Conservation (phyloP, 2,329 filamentous ascomycete genomes). For the Chaetoscypha palmicola region DNA sequence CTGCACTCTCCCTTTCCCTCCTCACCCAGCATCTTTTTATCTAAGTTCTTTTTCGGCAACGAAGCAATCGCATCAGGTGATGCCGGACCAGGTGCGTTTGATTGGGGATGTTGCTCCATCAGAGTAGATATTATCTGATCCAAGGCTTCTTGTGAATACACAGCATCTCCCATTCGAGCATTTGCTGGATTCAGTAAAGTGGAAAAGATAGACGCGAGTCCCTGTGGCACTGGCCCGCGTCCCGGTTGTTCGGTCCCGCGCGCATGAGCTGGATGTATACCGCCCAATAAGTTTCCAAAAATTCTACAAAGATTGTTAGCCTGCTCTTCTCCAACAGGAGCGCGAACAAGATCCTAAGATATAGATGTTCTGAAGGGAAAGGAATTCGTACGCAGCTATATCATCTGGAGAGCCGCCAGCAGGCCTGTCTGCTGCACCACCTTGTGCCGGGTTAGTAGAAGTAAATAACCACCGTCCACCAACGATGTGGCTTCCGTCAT, state of each 20-base stretch:
- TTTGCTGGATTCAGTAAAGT: constrained; percentile 46
- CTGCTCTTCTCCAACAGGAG: too few relatives aligned
- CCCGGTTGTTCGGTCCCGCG: constrained; percentile 13
- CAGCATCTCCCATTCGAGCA: constrained; percentile 64
- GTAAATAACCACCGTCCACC: constrained; percentile 29
- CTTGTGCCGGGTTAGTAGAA: constrained; percentile 37
- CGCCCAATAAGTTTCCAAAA: constrained; percentile 24
- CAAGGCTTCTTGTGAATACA: constrained; percentile 84
- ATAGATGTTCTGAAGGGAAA: constrained; percentile 9
- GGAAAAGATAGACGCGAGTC: constrained; percentile 47
- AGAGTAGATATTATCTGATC: constrained; percentile 82
- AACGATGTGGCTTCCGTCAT: constrained; percentile 16
- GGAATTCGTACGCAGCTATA: constrained; percentile 39
- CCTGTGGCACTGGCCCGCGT: constrained; percentile 30
- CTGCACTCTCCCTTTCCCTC: constrained; percentile 74
- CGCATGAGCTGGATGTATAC: constrained; percentile 9
- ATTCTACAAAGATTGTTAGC: constrained; percentile 27
- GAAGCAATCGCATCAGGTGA: constrained; percentile 65
- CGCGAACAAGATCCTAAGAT: constrained; percentile 8
- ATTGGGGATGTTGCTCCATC: constrained; percentile 74
- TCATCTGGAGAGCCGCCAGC: constrained; percentile 39
- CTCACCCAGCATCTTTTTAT: constrained; percentile 58
- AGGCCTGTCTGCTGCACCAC: constrained; percentile 44
- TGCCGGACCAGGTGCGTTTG: constrained; percentile 77
- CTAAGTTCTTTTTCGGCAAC: constrained; percentile 64